These are phyloP conservation scores for Sanghuangporus baumii DNA, from an alignment of 1,284 basidiomycete genomes.

Conservation along the genomic window DNA sequence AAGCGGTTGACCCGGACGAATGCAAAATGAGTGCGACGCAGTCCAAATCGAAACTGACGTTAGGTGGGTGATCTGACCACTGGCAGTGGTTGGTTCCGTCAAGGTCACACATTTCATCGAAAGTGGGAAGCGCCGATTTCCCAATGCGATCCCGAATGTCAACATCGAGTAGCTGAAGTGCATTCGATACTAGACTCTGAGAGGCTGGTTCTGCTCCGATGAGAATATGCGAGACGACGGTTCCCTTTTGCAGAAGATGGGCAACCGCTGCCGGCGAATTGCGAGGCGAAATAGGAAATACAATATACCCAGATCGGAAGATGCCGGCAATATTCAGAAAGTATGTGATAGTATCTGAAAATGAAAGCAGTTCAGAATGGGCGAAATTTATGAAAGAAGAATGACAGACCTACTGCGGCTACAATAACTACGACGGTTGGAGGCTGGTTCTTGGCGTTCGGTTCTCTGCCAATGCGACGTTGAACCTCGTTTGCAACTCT, in stretches of 20 bases:
- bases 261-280: constrained; percentile 29
- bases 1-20: constrained; percentile 31
- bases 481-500: not conserved
- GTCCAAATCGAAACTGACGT: not conserved
- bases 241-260: constrained; percentile 22
- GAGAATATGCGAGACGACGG: not conserved
- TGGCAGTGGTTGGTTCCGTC: too few species aligned
- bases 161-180: constrained; percentile 4
- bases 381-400: not conserved
- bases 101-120: too few species aligned
- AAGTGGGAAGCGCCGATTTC: too few species aligned
- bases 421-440: constrained; percentile 20
- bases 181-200: not conserved
- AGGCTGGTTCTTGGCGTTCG: not conserved
- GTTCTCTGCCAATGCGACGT: not conserved
- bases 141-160: too few species aligned
- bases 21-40: constrained; percentile 26
- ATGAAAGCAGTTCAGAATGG: constrained; percentile 11
- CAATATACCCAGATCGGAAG: constrained; percentile 27
- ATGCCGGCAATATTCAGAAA: constrained; percentile 26
- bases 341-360: constrained; percentile 30
- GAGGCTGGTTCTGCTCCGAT: constrained; percentile 2
- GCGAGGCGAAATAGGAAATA: constrained; percentile 29
- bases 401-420: constrained; percentile 21
- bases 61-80: too few species aligned